Base-by-base conservation (phyloP, 169 alveolate species). In the Eimeria sp. region DNA sequence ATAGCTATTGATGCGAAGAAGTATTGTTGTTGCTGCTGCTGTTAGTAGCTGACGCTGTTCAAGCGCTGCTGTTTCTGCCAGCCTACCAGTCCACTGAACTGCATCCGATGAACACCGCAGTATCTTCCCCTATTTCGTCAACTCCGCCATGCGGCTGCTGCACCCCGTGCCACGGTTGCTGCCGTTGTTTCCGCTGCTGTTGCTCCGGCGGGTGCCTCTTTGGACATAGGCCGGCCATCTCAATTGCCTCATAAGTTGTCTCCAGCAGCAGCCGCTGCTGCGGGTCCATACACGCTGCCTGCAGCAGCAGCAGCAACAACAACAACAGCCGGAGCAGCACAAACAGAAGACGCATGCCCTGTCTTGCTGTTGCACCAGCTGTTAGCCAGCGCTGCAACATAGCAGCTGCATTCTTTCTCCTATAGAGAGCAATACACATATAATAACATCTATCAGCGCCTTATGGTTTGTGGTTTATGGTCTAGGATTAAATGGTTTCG, bases 201-300 rank as follows among this genome's bases (percentile, higher is more conserved):
- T 40, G 45, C 49, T 10, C 49, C 82, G 13, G 82, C 47, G 0
- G 67, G 63, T 83, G 57, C 76, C 63, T 61, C 70, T 95, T 76
- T 57, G 67, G 47, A 10, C 95, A 75, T 45, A 80, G 90, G 54
- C 98, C 98, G 6, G 97, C 97, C 27, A 76, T 84, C 49, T 34
- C 72, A 61, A 97, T 87, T 20, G 98, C 96, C 84, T 97, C 97
- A 58, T 73, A 95, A 30, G 97, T 95, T 25, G 95, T 97, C 83
- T 97, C 98, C 58, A 97, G 92, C 86, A 97, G 75, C 91, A 97
- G 93, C 67, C 98, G 97, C 95, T 97, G 98, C 94, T 97, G 98
- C 43, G 98, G 98, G 75, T 97, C 98, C 98, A 97, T 97, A 22
- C 89, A 51, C 63, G 58, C 61, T 27, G 95, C 98, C 92, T 97